These are phyloP conservation scores for Podospora pseudocomata DNA, from an alignment of 495 filamentous ascomycete species.

Conservation along the genomic window DNA sequence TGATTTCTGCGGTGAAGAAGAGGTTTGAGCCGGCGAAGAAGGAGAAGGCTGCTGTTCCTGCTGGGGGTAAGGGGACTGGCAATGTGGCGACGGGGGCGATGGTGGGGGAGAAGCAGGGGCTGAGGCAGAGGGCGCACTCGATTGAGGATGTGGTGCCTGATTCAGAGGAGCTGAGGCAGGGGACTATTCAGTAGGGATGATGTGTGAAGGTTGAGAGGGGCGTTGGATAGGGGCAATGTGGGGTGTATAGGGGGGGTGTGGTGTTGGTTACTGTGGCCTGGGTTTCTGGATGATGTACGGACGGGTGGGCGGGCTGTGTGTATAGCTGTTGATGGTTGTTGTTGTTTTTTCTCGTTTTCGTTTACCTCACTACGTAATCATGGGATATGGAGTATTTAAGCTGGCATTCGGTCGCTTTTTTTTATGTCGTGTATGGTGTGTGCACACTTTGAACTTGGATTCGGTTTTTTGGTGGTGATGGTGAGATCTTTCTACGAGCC, in stretches of 20 bases:
- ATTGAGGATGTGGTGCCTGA: constrained; percentile 35
- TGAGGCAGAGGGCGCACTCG: constrained; percentile 19
- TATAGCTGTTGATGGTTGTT: not conserved
- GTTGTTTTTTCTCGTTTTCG: not conserved
- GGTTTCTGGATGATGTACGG: not conserved
- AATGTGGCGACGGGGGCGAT: constrained; percentile 6
- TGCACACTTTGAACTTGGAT: too few species aligned
- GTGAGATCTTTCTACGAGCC: too few species aligned
- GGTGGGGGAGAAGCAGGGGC: constrained; percentile 1
- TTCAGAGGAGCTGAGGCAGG: constrained; percentile 32
- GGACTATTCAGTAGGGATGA: constrained; percentile 30
- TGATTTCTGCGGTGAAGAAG: constrained; percentile 88
- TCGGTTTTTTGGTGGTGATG: too few species aligned
- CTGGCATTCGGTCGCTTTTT: not conserved
- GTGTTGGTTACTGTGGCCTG: not conserved
- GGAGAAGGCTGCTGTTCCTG: constrained; percentile 10
- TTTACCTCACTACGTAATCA: not conserved
- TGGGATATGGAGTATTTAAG: not conserved
- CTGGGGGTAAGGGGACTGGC: not conserved
- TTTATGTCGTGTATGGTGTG: not conserved
- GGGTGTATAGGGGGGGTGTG: not conserved
- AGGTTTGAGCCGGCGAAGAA: constrained; percentile 66
- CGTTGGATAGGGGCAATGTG: not conserved
- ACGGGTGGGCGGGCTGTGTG: not conserved
- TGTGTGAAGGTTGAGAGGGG: not conserved